phyloP scores from a whole-genome alignment of 139 green algal genomes.

The Yamagishiella unicocca region DNA sequence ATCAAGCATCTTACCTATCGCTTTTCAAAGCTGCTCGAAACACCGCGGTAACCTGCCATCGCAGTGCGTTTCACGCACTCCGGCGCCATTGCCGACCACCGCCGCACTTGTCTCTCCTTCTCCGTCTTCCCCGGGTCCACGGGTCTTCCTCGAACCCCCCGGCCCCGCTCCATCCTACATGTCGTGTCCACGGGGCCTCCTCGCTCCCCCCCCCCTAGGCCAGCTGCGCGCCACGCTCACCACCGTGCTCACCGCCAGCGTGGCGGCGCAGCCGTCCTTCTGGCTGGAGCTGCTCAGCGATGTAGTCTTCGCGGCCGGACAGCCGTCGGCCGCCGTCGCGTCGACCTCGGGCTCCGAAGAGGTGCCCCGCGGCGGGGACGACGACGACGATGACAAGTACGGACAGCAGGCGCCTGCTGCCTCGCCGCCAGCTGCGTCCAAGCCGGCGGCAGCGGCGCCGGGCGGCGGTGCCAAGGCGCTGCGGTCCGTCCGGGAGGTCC shows the following conservation, averaged over 20 bases:
- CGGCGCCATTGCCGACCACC: too few species aligned
- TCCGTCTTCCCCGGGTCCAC: too few species aligned
- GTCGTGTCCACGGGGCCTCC: too few species aligned
- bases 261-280: constrained; percentile 56
- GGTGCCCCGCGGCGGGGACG: neutral
- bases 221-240: constrained; percentile 73
- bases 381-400: neutral
- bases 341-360: neutral
- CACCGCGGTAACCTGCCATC: too few species aligned
- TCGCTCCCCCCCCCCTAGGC: neutral
- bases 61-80: too few species aligned
- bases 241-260: constrained; percentile 71
- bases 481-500: constrained; percentile 27
- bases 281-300: constrained; percentile 75
- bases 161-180: too few species aligned
- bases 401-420: neutral
- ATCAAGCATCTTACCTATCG: too few species aligned
- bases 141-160: too few species aligned
- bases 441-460: neutral
- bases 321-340: neutral
- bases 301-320: constrained; percentile 70
- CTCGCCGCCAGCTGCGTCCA: neutral
- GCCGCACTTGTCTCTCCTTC: too few species aligned
- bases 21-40: too few species aligned
- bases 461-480: neutral